Evolutionary conservation across 331 rosid genomes (phyloP).

Genomic region (Rosa hybrid): DNA sequence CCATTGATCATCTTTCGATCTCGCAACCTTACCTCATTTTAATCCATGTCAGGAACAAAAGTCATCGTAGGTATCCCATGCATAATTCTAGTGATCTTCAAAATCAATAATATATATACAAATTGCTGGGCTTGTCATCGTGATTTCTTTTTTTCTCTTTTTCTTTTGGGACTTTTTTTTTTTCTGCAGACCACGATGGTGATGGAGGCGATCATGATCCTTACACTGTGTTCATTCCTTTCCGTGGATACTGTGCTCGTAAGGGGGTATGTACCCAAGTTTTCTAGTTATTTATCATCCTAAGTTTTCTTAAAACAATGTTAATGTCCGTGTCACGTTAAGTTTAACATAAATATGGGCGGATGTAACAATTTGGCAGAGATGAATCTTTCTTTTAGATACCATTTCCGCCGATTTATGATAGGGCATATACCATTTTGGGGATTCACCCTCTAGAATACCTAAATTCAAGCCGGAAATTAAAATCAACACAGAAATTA

Average conservation of each 20-base stretch:
- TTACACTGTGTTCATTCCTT: conserved; percentile 44
- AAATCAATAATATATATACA: neutral
- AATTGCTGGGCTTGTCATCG: neutral
- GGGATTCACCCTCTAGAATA: neutral
- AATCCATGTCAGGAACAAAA: conserved; percentile 64
- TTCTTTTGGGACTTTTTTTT: neutral
- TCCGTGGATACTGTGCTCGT: conserved; percentile 60
- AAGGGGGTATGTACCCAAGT: conserved; percentile 47
- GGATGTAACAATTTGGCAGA: neutral
- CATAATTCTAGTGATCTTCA: conserved; percentile 2
- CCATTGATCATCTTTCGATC: conserved; percentile 58
- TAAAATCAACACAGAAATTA: neutral
- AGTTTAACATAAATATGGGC: no score
- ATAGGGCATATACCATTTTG: no score
- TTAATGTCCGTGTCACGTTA: neutral
- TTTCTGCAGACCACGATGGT: conserved; percentile 43
- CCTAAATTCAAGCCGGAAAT: neutral
- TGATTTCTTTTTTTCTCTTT: neutral
- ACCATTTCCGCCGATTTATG: no score
- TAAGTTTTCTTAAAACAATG: no score
- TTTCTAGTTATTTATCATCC: no score
- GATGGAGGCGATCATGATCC: conserved; percentile 44
- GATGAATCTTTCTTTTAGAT: no score
- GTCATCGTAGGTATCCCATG: conserved; percentile 72
- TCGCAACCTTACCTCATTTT: conserved; percentile 50